These are phyloP conservation scores for Solanum gracilifrons DNA, from an alignment of 257 asterid genomes.

Conservation along the genomic window DNA sequence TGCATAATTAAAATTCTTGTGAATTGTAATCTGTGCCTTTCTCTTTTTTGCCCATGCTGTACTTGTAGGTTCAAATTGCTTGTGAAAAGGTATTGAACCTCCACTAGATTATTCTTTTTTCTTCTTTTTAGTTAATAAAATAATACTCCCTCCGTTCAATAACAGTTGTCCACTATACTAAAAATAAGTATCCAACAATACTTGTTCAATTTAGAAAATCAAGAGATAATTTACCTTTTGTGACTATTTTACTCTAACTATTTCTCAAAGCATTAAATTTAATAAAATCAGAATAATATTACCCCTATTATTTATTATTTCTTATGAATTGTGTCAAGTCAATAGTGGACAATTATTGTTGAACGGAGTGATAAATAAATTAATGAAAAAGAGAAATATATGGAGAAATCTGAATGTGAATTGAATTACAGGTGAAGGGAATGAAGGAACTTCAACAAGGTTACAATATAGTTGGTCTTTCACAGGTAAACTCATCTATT, in stretches of 20 bases:
- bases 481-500: slow-evolving; percentile 10
- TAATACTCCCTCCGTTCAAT: accelerated
- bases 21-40: not conserved
- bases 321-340: no score
- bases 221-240: no score
- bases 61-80: slow-evolving; percentile 9
- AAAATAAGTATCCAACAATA: no score
- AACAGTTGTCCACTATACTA: no score
- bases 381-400: not conserved
- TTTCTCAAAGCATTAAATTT: no score
- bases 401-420: not conserved
- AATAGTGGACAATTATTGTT: no score
- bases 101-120: not conserved
- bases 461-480: slow-evolving; percentile 17
- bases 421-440: slow-evolving; percentile 5
- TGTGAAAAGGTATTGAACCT: not conserved
- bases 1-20: not conserved
- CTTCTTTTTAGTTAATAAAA: not conserved
- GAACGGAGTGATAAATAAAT: no score
- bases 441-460: slow-evolving; percentile 8
- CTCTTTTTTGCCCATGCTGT: not conserved
- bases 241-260: no score
- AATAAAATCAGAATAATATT: no score
- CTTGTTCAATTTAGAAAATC: no score
- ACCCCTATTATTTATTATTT: no score